These are phyloP conservation scores for Bodo saltans DNA, from an alignment of 78 protist species.

Conservation along the genomic window DNA sequence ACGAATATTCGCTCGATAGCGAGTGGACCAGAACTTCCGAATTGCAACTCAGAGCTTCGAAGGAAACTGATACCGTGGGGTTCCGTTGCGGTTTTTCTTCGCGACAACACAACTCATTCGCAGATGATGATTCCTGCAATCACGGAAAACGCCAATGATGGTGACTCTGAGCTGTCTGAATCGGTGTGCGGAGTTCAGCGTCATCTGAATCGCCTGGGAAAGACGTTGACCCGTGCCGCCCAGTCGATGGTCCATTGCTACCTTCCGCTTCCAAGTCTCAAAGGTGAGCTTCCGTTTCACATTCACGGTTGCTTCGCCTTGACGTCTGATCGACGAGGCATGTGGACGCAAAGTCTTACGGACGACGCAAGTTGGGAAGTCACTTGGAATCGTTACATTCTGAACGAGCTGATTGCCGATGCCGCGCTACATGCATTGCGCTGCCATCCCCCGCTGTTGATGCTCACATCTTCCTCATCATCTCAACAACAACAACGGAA, in stretches of 20 bases:
- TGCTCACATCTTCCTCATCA: no score
- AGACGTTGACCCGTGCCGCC: background rate
- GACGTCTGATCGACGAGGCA: slow-evolving; percentile 15
- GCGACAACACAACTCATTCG: no score
- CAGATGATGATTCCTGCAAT: no score
- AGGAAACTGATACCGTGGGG: background rate
- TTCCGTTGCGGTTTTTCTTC: background rate
- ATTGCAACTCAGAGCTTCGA: no score
- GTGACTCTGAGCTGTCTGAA: background rate
- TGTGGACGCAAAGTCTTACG: background rate
- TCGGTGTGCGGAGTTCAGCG: no score
- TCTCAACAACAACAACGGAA: no score
- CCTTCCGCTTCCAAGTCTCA: background rate
- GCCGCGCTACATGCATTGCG: no score
- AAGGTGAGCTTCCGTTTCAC: slow-evolving; percentile 27
- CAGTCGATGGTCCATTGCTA: background rate
- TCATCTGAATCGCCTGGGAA: background rate
- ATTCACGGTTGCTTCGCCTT: slow-evolving; percentile 31
- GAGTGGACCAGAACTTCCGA: no score
- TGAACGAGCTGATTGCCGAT: no score
- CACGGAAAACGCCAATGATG: no score
- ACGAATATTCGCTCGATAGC: no score
- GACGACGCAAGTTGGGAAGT: background rate
- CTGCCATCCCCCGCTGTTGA: no score
- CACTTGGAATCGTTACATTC: background rate